These are phyloP conservation scores for Venturia effusa DNA, from an alignment of 2,329 filamentous ascomycete genomes.

Conservation along the genomic window DNA sequence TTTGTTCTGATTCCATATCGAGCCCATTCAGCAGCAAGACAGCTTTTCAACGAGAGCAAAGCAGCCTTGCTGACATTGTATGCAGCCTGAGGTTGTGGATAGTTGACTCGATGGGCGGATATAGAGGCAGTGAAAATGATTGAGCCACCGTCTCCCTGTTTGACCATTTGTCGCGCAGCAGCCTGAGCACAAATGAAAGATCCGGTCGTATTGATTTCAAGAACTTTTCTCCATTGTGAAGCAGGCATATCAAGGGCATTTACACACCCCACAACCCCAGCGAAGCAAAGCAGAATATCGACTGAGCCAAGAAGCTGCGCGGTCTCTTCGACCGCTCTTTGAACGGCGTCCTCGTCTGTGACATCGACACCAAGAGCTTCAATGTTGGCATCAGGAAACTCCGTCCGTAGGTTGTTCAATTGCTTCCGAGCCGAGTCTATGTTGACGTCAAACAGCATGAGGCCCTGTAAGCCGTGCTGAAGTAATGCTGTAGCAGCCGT, in stretches of 20 bases:
- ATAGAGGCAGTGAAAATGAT: constrained; percentile 57
- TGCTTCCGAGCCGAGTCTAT: constrained; percentile 30
- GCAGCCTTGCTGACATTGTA: constrained; percentile 81
- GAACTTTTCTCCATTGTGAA: constrained; percentile 48
- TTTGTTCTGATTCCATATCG: constrained; percentile 73
- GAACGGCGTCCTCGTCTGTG: constrained; percentile 40
- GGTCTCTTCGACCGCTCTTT: constrained; percentile 30
- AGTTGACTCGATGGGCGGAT: constrained; percentile 34
- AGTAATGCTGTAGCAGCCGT: constrained; percentile 51
- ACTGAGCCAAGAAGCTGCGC: constrained; percentile 38
- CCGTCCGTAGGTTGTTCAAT: constrained; percentile 35
- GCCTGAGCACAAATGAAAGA: constrained; percentile 61
- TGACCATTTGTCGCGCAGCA: constrained; percentile 43
- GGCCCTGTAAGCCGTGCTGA: constrained; percentile 51
- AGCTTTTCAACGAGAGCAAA: constrained; percentile 68
- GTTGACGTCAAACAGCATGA: constrained; percentile 51
- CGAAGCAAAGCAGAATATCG: constrained; percentile 52
- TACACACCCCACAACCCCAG: constrained; percentile 54
- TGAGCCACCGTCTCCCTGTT: constrained; percentile 41
- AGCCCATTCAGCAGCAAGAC: constrained; percentile 75
- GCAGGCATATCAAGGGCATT: constrained; percentile 49
- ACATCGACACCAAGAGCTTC: constrained; percentile 46
- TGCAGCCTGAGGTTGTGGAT: constrained; percentile 64
- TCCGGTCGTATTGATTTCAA: constrained; percentile 65
- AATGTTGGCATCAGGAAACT: constrained; percentile 46